A percentile compares a stretch with the other conserved stretches of the same genome.
These are phyloP conservation scores for Trichoderma harzianum DNA, from an alignment of 2,329 filamentous ascomycete genomes.

Conservation along the genomic window DNA sequence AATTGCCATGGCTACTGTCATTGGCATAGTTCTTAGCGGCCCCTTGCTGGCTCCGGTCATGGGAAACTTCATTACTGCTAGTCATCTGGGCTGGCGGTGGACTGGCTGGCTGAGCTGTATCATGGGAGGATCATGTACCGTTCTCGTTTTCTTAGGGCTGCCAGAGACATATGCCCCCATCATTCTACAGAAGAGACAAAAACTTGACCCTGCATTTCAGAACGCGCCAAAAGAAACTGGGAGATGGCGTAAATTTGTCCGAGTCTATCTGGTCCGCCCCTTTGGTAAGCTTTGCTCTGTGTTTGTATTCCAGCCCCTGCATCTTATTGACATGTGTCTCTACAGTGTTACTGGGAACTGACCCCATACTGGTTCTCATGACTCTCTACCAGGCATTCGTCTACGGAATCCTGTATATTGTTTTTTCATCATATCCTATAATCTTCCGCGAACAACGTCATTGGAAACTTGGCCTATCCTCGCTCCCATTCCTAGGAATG, in stretches of 20 bases:
- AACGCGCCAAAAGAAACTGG: not conserved
- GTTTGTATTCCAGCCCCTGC: not conserved
- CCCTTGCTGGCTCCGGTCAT: conserved; percentile 13
- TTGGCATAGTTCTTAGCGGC: conserved; percentile 13
- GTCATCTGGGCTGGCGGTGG: conserved; percentile 14
- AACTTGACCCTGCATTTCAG: not conserved
- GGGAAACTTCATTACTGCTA: conserved; percentile 9
- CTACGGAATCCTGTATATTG: conserved; percentile 51
- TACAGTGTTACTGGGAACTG: conserved; percentile 3
- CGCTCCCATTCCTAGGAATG: conserved; percentile 13
- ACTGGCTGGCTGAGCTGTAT: conserved; percentile 12
- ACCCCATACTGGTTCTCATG: conserved; percentile 13
- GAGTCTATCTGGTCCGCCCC: not conserved
- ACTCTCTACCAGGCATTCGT: conserved; percentile 46
- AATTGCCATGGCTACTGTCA: conserved; percentile 9
- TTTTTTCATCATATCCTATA: conserved; percentile 52
- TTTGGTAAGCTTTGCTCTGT: not conserved
- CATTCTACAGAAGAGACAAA: not conserved
- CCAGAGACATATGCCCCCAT: conserved; percentile 6
- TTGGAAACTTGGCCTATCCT: conserved; percentile 30
- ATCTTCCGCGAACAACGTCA: conserved; percentile 47
- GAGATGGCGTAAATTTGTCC: not conserved
- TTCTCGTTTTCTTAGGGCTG: conserved; percentile 1
- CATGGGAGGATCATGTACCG: conserved; percentile 7
- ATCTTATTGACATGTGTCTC: not conserved